Conservation (phyloP, 2,329 filamentous ascomycete species). For the Colletotrichum eleusines region DNA sequence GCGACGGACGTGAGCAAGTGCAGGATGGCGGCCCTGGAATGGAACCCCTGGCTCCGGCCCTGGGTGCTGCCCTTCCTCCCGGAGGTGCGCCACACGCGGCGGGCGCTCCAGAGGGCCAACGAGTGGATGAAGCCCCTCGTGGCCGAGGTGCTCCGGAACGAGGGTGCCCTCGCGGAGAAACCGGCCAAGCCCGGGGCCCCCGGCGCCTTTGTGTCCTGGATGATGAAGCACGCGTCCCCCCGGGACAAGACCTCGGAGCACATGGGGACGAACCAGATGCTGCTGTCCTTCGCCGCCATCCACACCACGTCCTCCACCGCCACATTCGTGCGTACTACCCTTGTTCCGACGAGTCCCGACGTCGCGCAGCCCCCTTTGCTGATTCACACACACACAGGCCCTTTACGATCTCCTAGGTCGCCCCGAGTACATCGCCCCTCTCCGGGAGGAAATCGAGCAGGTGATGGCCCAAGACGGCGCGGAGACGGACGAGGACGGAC, state of each 20-base stretch:
- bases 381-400: conserved; percentile 43
- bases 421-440: conserved; percentile 54
- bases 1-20: conserved; percentile 42
- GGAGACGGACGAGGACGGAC: conserved; percentile 21
- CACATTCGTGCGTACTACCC: conserved; percentile 44
- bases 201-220: conserved; percentile 54
- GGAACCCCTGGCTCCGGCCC: conserved; percentile 27
- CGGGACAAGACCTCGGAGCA: conserved; percentile 12
- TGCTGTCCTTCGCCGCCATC: conserved; percentile 50
- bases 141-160: conserved; percentile 8
- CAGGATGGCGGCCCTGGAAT: conserved; percentile 12
- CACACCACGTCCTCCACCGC: conserved; percentile 54
- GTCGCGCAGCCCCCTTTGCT: neutral
- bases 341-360: conserved; percentile 7
- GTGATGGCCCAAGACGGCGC: conserved; percentile 52
- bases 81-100: conserved; percentile 20
- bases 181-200: conserved; percentile 49
- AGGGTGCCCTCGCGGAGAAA: conserved; percentile 22
- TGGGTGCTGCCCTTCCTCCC: conserved; percentile 23
- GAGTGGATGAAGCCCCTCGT: conserved; percentile 33
- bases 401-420: conserved; percentile 55
- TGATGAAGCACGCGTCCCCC: conserved; percentile 50
- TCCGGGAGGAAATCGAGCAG: conserved; percentile 57
- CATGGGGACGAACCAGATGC: conserved; percentile 28
- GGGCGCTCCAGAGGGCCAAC: conserved; percentile 17